Conservation (phyloP, 208 protist species). For the Phytomonas sp. region DNA sequence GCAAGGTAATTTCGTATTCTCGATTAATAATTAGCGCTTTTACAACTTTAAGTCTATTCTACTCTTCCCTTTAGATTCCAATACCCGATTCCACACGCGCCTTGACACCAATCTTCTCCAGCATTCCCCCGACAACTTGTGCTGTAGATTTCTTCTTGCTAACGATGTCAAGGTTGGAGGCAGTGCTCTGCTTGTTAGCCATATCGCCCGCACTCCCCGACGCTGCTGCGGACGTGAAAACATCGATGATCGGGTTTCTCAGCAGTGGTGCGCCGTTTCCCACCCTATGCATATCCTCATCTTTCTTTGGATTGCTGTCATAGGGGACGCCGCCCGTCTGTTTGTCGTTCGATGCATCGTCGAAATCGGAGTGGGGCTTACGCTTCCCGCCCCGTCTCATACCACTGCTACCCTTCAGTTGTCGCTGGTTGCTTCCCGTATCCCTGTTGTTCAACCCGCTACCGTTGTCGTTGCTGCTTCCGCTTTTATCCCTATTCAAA, state of each 20-base stretch:
- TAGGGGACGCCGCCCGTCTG: neutral
- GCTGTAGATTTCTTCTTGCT: conserved; percentile 11
- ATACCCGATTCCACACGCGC: neutral
- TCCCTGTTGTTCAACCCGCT: conserved; percentile 8
- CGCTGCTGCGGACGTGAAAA: neutral
- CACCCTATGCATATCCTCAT: neutral
- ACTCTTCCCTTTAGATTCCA: neutral
- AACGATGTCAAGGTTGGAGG: conserved; percentile 5
- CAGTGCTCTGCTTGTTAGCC: conserved; percentile 9
- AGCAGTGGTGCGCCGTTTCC: conserved; percentile 1
- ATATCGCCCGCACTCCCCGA: neutral
- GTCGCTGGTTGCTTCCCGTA: conserved; percentile 1
- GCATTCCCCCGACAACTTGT: neutral
- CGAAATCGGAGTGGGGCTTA: conserved; percentile 6
- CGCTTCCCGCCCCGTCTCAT: neutral
- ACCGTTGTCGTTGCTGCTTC: conserved; percentile 1
- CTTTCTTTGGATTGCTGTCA: conserved; percentile 8
- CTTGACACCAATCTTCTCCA: neutral
- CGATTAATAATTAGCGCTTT: conserved; percentile 1
- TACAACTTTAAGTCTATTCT: neutral
- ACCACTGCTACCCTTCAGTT: conserved; percentile 13
- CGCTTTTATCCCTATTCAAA: neutral
- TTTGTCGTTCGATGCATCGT: conserved; percentile 1
- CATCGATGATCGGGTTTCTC: neutral
- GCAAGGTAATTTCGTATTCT: neutral